Base-by-base conservation (phyloP, 129 eudicot genomes). In the carrot (Daucus carota) region DNA sequence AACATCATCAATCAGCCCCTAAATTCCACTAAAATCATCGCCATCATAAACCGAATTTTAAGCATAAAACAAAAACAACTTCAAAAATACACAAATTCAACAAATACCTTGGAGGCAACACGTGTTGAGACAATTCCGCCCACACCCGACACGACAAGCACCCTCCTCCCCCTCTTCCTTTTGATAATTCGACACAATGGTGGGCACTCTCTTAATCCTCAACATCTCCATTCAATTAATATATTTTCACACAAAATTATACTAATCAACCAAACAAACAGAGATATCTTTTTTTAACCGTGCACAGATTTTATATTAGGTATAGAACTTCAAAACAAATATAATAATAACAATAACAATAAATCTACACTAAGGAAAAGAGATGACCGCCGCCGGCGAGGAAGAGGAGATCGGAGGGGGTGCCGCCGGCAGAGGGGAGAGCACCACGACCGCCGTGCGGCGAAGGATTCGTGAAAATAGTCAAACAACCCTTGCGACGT, bases 401-500 rank as follows among this genome's bases (percentile, higher is more conserved):
- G 82, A 92, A 89, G 80, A 89, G 96, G 72, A 92, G 95, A 81
- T 92, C 97, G 28, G 97, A 89, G 24, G 97, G 97, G 76, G 90
- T 80, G 69, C 97, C 97, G 85, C 97, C 97, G 74, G 84, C 92
- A 42, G 97, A 89, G 34, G 97, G 97, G 67, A 85, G 83, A 68
- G 96, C 97, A 29, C 97, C 97, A 76, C 97, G 83, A 59, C 97
- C 97, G 66, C 97, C 97, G 97, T 92, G 97, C 66, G 97, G 90
- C 47, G 90, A 92, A 57, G 95, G 97, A 40, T 86, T 88, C 72
- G 76, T 75, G 59, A 80, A 80, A 29, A 77, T 72, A 9, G 75
- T 79, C 72, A 88, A 50, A 62, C 80, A 76, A 78, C 80, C 89
- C 83, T 84, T 84, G 41, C 87, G 82, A 26, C 91, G 91, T 74